Evolutionary conservation across 1,284 basidiomycete genomes (phyloP), one percentile per base, ranked within the genome.

Genomic region (Marasmius tenuissimus): DNA sequence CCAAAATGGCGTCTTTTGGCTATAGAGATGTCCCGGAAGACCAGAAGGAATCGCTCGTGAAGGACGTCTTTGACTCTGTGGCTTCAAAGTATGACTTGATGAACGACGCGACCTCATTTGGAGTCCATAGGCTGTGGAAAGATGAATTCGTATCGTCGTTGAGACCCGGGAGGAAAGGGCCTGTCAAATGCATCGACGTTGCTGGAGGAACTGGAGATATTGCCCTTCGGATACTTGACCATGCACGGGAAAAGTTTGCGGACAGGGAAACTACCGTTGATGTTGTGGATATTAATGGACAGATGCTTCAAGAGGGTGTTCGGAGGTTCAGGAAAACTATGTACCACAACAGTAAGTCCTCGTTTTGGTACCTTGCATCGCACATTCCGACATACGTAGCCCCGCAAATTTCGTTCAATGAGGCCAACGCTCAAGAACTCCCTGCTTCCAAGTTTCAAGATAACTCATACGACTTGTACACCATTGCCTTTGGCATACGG

Each of bases 161-260:
- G 63, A 86, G 91, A 68, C 97, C 97, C 0, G 92, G 92, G 27
- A 82, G 83, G 61, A 85, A 82, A 54, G 89, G 89, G 0, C 84
- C 89, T 0, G 71, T 86, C 72, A 86, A 84, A 66, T 97, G 95
- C 74, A 89, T 99, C 59, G 97, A 99, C 73, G 94, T 99, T 37
- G 97, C 97, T 0, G 97, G 97, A 45, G 97, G 97, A 48, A 99
- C 96, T 6, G 97, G 97, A 16, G 97, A 99, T 79, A 97, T 99
- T 73, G 97, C 97, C 3, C 82, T 98, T 61, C 84, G 97, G 40
- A 92, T 99, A 66, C 81, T 99, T 55, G 96, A 99, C 79, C 85
- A 93, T 69, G 96, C 95, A 10, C 81, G 94, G 62, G 93, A 96
- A 69, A 89, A 89, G 63, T 92, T 96, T 73, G 91, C 89, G 3